phyloP scores from a whole-genome alignment of 495 filamentous ascomycete species.

The Apiosordaria backusii region DNA sequence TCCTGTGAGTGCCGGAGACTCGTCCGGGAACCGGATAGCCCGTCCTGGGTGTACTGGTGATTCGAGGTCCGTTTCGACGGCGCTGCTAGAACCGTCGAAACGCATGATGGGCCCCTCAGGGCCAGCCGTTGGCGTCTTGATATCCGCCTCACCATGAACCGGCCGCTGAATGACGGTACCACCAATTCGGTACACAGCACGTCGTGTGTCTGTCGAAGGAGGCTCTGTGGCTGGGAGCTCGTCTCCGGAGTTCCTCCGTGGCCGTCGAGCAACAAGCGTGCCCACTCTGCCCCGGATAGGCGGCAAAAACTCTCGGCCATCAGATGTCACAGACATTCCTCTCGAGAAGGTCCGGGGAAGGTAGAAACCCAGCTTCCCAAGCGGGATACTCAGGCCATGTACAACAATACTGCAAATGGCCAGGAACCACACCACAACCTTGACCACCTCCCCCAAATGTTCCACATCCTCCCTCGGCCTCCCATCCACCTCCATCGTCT shows the following conservation, averaged over 20 bases:
- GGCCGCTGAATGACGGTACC: slow-evolving; percentile 26
- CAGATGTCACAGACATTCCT: slow-evolving; percentile 25
- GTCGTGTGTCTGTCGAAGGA: slow-evolving; percentile 23
- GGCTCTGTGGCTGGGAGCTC: slow-evolving; percentile 18
- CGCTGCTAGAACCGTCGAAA: background rate
- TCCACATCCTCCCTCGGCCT: slow-evolving; percentile 62
- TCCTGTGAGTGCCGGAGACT: slow-evolving; percentile 11
- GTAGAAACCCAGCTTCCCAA: slow-evolving; percentile 78
- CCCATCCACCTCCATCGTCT: slow-evolving; percentile 53
- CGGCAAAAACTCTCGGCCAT: slow-evolving; percentile 16
- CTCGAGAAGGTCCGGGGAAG: slow-evolving; percentile 73
- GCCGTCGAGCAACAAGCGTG: slow-evolving; percentile 30
- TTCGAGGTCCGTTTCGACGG: background rate
- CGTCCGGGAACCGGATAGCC: slow-evolving; percentile 47
- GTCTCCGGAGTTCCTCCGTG: slow-evolving; percentile 7
- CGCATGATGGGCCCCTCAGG: background rate
- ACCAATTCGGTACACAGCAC: slow-evolving; percentile 50
- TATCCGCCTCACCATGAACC: background rate
- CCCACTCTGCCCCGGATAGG: slow-evolving; percentile 25
- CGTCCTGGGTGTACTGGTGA: slow-evolving; percentile 15
- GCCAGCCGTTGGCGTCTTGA: background rate
- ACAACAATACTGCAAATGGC: slow-evolving; percentile 85
- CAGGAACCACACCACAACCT: slow-evolving; percentile 81
- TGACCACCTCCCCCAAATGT: slow-evolving; percentile 58
- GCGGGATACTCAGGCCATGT: slow-evolving; percentile 79